Conservation (phyloP, 306 rosid species). For the cucumber (Cucumis sativus) region DNA sequence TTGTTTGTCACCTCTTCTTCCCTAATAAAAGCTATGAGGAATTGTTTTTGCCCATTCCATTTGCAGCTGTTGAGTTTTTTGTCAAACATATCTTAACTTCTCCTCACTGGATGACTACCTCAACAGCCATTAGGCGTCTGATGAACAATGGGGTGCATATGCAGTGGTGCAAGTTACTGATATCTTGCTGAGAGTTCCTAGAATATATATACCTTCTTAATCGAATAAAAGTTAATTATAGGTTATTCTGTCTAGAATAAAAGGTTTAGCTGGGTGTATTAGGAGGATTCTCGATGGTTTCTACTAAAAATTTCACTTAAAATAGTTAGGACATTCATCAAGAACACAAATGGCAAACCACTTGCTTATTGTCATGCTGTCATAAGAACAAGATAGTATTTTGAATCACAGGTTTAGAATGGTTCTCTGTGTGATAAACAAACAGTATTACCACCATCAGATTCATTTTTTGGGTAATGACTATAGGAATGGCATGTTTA, state of each 20-base stretch:
- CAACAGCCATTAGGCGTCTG: background rate
- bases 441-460: background rate
- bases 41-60: background rate
- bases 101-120: constrained; percentile 1
- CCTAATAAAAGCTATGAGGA: background rate
- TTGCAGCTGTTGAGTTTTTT: background rate
- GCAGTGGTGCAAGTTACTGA: background rate
- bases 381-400: background rate
- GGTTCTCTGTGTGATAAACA: background rate
- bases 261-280: background rate
- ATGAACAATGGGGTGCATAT: background rate
- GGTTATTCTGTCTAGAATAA: background rate
- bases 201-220: background rate
- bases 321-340: background rate
- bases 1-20: background rate
- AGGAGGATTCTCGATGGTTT: background rate
- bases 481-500: background rate
- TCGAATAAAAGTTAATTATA: background rate
- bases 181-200: background rate
- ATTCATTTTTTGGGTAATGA: background rate
- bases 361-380: background rate
- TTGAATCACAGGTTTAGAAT: background rate
- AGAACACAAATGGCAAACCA: background rate
- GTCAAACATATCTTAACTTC: background rate
- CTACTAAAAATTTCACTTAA: background rate